Percentiles rank a stretch among this genome's conserved stretches.
These are phyloP conservation scores for Diplodia intermedia DNA, from an alignment of 2,329 filamentous ascomycete genomes.

Conservation along the genomic window DNA sequence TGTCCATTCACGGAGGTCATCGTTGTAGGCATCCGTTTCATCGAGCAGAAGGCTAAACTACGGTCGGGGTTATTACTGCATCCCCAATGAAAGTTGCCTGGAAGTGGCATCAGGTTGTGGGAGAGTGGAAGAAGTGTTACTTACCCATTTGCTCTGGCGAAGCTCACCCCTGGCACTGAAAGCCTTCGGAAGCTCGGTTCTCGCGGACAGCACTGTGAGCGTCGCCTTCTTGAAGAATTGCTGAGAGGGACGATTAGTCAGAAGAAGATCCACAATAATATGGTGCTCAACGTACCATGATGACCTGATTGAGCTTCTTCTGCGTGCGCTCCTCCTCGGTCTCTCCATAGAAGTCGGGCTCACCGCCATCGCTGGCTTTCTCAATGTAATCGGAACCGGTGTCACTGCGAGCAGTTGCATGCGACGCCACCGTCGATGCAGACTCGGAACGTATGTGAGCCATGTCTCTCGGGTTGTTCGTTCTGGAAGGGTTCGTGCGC, in stretches of 20 bases:
- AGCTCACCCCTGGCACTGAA: constrained; percentile 65
- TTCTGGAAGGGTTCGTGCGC: constrained; percentile 66
- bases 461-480: constrained; percentile 76
- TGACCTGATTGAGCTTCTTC: constrained; percentile 85
- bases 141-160: constrained; percentile 86
- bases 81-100: constrained; percentile 30
- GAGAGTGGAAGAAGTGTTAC: constrained; percentile 44
- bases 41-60: constrained; percentile 96
- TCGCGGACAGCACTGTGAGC: constrained; percentile 80
- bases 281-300: constrained; percentile 68
- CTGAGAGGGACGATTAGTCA: constrained; percentile 57
- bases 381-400: constrained; percentile 49
- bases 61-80: constrained; percentile 32
- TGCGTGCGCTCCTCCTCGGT: constrained; percentile 45
- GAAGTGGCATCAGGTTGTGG: background rate
- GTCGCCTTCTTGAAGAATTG: constrained; percentile 92
- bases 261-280: background rate
- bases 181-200: constrained; percentile 70
- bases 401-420: constrained; percentile 50
- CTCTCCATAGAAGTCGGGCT: constrained; percentile 52
- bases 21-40: constrained; percentile 85
- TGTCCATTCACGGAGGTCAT: constrained; percentile 84
- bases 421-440: constrained; percentile 60
- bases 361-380: constrained; percentile 59
- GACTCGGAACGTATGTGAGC: constrained; percentile 42